Percentiles rank a stretch among this genome's conserved stretches.
Conservation (phyloP, 345 rosid species). For the Pseudoturritis turrita region DNA sequence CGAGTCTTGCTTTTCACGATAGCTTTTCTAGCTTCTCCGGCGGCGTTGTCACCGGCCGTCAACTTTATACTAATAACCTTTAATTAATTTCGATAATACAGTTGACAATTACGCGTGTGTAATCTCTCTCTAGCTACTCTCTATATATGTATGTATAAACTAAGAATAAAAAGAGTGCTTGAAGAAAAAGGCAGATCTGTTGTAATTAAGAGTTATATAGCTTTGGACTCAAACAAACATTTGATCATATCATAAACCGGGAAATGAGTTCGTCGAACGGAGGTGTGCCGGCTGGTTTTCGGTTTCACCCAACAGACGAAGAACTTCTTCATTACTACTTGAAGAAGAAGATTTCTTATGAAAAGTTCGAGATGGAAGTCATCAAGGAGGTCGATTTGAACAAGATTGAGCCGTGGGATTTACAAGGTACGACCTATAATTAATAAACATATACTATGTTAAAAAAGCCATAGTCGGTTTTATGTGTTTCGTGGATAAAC, state of each 20-base stretch:
- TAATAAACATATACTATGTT: not conserved
- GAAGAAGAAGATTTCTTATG: slow-evolving; percentile 82
- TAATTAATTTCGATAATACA: not conserved
- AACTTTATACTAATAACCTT: slow-evolving; percentile 38
- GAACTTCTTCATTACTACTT: slow-evolving; percentile 93
- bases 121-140: not conserved
- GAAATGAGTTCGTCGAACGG: slow-evolving; percentile 60
- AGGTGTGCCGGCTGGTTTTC: slow-evolving; percentile 92
- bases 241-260: not conserved
- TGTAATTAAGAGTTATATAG: not conserved
- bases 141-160: slow-evolving; percentile 9
- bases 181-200: slow-evolving; percentile 1
- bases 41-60: slow-evolving; percentile 91
- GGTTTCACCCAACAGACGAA: slow-evolving; percentile 95
- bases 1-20: slow-evolving; percentile 54
- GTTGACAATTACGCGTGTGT: slow-evolving; percentile 14
- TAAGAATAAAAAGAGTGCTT: slow-evolving; percentile 12
- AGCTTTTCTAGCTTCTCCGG: slow-evolving; percentile 55
- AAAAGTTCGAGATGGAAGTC: slow-evolving; percentile 96
- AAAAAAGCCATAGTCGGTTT: too few relatives aligned
- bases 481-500: too few relatives aligned
- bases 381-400: slow-evolving; percentile 91
- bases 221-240: not conserved
- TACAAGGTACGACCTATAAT: slow-evolving; percentile 58
- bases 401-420: slow-evolving; percentile 97